Conservation (phyloP, 352 stramenopile genomes). For the Phytophthora nicotianae region DNA sequence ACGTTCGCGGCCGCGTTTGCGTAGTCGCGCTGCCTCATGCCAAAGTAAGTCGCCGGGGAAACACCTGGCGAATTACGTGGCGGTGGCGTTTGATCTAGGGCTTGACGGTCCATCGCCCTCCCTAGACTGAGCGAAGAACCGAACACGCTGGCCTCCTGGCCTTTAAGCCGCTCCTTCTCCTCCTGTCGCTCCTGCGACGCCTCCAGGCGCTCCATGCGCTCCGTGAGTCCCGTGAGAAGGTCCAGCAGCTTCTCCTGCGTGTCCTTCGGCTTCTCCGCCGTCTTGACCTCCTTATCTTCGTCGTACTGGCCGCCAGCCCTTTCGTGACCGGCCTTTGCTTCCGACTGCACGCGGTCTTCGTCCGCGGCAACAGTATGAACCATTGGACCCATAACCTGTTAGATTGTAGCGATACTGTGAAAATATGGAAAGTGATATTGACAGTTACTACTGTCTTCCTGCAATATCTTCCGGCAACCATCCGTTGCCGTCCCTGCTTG, state of each 20-base stretch:
- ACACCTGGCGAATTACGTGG: background rate
- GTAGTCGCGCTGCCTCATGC: background rate
- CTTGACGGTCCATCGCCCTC: background rate
- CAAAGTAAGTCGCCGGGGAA: background rate
- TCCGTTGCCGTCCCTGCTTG: too few species aligned
- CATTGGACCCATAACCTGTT: background rate
- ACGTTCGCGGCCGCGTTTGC: background rate
- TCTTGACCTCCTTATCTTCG: background rate
- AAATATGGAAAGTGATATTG: background rate
- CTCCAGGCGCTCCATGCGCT: background rate
- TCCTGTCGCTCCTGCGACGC: conserved; percentile 2
- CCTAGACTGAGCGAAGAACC: background rate
- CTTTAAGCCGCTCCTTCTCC: background rate
- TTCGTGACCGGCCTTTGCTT: background rate
- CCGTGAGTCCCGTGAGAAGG: background rate
- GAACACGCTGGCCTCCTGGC: background rate
- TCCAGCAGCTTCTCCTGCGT: background rate
- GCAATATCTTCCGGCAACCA: too few species aligned
- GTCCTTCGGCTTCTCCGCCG: background rate
- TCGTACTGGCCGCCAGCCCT: background rate
- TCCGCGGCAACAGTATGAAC: background rate
- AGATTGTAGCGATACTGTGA: background rate
- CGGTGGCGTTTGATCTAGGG: background rate
- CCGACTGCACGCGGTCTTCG: background rate
- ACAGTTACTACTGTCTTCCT: too few species aligned